Conservation (phyloP, 371 early-diverging fungal species). For the Sporodiniella umbellata region DNA sequence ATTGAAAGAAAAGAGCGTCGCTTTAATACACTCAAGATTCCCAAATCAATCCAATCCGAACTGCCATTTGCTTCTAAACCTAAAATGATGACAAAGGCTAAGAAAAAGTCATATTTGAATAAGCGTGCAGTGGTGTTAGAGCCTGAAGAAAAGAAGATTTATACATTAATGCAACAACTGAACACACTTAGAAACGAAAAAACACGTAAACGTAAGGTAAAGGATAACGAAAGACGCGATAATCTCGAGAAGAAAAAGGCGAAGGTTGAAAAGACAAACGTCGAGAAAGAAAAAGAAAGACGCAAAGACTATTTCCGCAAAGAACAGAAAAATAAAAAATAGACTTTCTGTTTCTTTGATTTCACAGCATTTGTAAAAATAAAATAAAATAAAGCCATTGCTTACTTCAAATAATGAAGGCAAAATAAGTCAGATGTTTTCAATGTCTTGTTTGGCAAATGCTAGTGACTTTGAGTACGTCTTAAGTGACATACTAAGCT, state of each 20-base stretch:
- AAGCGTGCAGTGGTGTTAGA: constrained; percentile 88
- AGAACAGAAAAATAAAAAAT: constrained; percentile 21
- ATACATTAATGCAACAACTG: constrained; percentile 78
- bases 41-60: constrained; percentile 75
- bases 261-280: constrained; percentile 47
- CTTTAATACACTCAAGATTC: constrained; percentile 84
- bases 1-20: constrained; percentile 80
- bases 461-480: no score
- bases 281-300: constrained; percentile 44
- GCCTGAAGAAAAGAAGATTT: constrained; percentile 86
- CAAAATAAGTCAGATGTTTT: no score
- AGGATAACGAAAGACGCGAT: constrained; percentile 50
- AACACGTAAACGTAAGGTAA: constrained; percentile 70
- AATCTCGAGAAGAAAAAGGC: constrained; percentile 55
- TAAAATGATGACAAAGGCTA: constrained; percentile 56
- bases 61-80: constrained; percentile 93
- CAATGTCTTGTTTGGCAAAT: no score
- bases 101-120: constrained; percentile 49
- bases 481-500: no score
- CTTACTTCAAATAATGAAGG: no score
- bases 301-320: constrained; percentile 49
- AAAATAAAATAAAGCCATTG: no score
- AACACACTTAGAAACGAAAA: constrained; percentile 85
- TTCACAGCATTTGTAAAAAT: no score
- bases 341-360: not conserved